Evolutionary conservation across 2,329 filamentous ascomycete species (phyloP).

Genomic region (Cercospora sojina): DNA sequence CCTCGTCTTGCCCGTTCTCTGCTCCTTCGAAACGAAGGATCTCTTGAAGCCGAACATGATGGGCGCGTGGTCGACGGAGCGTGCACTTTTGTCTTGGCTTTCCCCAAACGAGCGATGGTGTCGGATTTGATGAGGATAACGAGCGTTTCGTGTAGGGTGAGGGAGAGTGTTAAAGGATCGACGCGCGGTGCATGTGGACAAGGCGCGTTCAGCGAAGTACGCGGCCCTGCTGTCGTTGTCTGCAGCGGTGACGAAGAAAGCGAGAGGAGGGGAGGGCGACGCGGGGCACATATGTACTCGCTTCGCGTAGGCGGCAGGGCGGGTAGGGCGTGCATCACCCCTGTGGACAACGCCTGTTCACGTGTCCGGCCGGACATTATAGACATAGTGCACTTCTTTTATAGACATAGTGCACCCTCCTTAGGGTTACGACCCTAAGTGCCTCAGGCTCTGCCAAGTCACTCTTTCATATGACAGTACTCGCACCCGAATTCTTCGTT

Average conservation of each 20-base stretch:
- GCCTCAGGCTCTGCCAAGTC: too few species aligned
- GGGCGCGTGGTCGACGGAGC: conserved; percentile 29
- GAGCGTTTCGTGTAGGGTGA: conserved; percentile 40
- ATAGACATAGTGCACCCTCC: too few species aligned
- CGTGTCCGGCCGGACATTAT: background rate
- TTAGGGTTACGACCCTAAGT: too few species aligned
- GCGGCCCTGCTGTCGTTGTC: conserved; percentile 31
- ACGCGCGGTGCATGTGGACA: conserved; percentile 55
- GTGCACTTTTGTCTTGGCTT: conserved; percentile 16
- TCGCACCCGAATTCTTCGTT: too few species aligned
- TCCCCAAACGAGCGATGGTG: conserved; percentile 49
- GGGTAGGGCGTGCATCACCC: conserved; percentile 1
- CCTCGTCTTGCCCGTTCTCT: conserved; percentile 79
- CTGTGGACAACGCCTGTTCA: background rate
- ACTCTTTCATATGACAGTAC: too few species aligned
- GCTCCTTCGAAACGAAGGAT: conserved; percentile 76
- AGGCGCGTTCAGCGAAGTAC: conserved; percentile 42
- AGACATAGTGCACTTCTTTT: too few species aligned
- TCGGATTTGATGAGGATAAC: conserved; percentile 34
- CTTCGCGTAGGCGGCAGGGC: background rate
- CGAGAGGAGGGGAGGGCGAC: conserved; percentile 13
- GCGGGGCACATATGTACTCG: conserved; percentile 18
- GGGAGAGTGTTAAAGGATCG: conserved; percentile 45
- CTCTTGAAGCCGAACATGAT: conserved; percentile 78
- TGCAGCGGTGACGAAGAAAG: conserved; percentile 36